Evolutionary conservation across 352 stramenopile species (phyloP), one percentile per base, ranked within the genome.

Genomic region (Pythium myriotylum): DNA sequence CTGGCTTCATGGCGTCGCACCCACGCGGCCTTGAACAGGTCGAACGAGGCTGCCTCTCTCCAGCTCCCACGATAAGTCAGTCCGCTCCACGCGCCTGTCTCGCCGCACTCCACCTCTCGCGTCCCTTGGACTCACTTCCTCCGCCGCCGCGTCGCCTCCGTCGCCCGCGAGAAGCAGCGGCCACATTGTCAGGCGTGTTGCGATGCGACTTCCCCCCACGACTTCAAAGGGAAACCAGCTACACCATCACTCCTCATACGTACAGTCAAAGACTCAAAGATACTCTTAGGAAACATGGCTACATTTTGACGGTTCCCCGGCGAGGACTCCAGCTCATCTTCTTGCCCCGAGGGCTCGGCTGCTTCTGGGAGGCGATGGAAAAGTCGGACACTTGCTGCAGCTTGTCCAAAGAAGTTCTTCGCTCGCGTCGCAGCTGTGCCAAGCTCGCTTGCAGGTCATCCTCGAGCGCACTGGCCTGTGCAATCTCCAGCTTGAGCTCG

Each of bases 351-450:
- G 60, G 60, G 45, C 60, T 68, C 5, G 37, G 19, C 32, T 68
- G 53, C 60, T 62, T 57, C 45, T 56, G 43, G n/a, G 40, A 29
- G 37, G 9, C 43, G 6, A 19, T 37, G 10, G 77, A 85, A 46
- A 79, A 90, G 41, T 73, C 53, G 14, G 74, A 87, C 53, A 90
- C 79, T 46, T 88, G 78, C 53, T 85, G 68, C 40, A 90, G 46
- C 33, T 86, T 75, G n/a, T 76, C 73, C 41, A 82, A 67, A 12
- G 76, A 83, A 40, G 64, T 72, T 33, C 70, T 60, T 17, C 77
- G 70, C 56, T 84, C 78, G 32, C 54, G 63, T 35, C 63, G 69
- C 20, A 88, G 41, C 27, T 90, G 81, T 47, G 76, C 72, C 17
- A 90, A 62, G 45, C 73, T 84, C 5, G 72, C 75, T 46, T 76